Percentiles rank a stretch among this genome's conserved stretches.
These are phyloP conservation scores for Arachis hypogaea DNA, from an alignment of 306 rosid genomes.

Conservation along the genomic window DNA sequence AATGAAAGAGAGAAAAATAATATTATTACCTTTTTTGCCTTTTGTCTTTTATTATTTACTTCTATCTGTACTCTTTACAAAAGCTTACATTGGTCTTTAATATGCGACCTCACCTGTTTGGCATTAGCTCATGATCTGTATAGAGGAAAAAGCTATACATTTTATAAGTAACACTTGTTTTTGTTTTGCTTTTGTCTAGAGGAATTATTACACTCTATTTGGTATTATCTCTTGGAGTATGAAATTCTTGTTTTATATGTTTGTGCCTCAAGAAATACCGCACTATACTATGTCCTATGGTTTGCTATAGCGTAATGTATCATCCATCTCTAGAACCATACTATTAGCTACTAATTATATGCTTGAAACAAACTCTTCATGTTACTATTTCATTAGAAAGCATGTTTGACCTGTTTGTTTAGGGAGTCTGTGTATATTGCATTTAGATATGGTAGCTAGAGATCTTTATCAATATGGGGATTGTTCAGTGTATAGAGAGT, in stretches of 20 bases:
- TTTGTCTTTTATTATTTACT: not conserved
- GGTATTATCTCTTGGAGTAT: not conserved
- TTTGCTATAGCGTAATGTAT: not conserved
- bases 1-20: not conserved
- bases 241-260: not conserved
- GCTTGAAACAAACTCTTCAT: not conserved
- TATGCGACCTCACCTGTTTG: not conserved
- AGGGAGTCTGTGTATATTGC: conserved; percentile 18
- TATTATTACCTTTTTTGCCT: not conserved
- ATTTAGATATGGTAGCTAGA: not conserved
- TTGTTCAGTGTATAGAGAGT: too few relatives aligned
- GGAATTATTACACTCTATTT: too few relatives aligned
- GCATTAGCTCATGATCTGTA: too few relatives aligned
- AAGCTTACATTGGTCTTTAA: conserved; percentile 4
- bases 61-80: not conserved
- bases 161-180: not conserved
- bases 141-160: too few relatives aligned
- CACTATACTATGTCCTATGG: not conserved
- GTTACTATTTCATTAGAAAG: not conserved
- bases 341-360: not conserved
- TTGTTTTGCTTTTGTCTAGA: not conserved
- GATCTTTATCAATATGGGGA: too few relatives aligned
- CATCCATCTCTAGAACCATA: not conserved
- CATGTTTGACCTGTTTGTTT: conserved; percentile 25
- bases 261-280: not conserved